These are phyloP conservation scores for Echium plantagineum DNA, from an alignment of 257 asterid genomes.

Conservation along the genomic window DNA sequence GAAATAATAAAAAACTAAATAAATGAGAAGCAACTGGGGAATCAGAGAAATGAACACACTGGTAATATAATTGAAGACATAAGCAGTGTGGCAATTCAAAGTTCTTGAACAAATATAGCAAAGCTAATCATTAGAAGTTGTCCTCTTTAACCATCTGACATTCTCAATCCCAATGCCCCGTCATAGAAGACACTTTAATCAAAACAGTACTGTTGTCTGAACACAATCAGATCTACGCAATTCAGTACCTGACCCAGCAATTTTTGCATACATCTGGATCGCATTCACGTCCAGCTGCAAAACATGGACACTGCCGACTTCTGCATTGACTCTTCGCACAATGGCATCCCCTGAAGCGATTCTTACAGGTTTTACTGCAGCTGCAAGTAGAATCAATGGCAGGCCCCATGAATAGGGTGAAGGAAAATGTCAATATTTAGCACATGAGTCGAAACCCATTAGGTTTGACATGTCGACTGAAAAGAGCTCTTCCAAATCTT, in stretches of 20 bases:
- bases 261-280: constrained; percentile 99
- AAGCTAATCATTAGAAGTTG: too few species aligned
- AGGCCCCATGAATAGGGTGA: neutral
- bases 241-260: constrained; percentile 86
- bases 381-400: constrained; percentile 26
- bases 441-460: neutral
- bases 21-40: too few species aligned
- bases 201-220: neutral
- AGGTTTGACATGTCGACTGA: neutral
- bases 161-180: too few species aligned
- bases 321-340: constrained; percentile 99
- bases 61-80: too few species aligned
- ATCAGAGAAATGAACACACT: too few species aligned
- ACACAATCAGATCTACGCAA: neutral
- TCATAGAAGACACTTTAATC: too few species aligned
- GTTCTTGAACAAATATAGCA: too few species aligned
- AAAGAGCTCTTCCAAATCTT: neutral
- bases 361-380: constrained; percentile 91
- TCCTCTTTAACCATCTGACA: too few species aligned
- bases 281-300: constrained; percentile 98
- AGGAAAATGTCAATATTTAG: too few species aligned
- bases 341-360: constrained; percentile 95
- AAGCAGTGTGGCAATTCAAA: too few species aligned
- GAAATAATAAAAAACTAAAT: too few species aligned
- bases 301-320: constrained; percentile 99